Conservation (phyloP, 345 rosid genomes). For the Corymbia maculata region DNA sequence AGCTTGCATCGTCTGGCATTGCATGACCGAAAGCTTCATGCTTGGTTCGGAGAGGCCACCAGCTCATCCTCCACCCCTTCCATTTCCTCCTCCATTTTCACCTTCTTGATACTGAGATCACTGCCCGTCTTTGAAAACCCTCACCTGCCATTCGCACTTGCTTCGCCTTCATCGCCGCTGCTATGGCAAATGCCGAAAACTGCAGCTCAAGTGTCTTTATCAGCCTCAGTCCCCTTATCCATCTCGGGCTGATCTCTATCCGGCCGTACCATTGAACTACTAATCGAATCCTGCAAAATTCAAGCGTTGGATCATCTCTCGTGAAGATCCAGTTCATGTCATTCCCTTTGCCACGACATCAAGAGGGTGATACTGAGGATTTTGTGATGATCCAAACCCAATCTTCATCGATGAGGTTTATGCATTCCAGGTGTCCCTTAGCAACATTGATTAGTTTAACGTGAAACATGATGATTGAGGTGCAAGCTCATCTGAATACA, state of each 20-base stretch:
- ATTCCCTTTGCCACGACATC: neutral
- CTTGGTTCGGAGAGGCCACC: neutral
- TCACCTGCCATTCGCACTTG: neutral
- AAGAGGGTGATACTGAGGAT: neutral
- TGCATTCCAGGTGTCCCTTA: neutral
- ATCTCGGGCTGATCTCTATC: neutral
- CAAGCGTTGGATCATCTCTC: neutral
- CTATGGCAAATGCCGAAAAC: neutral
- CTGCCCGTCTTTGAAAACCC: neutral
- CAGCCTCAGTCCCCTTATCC: neutral
- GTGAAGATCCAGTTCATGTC: neutral
- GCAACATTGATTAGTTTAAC: neutral
- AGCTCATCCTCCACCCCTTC: neutral
- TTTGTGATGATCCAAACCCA: neutral
- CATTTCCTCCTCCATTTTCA: neutral
- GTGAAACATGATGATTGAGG: neutral
- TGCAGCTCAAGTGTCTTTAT: neutral
- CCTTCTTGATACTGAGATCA: neutral
- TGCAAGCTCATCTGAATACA: neutral
- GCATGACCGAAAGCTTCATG: neutral
- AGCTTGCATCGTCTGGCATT: neutral
- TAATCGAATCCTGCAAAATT: neutral
- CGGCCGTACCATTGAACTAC: neutral
- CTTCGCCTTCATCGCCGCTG: neutral
- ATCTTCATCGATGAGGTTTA: neutral